Base-by-base conservation (phyloP, 345 rosid genomes). In the Brassica juncea region DNA sequence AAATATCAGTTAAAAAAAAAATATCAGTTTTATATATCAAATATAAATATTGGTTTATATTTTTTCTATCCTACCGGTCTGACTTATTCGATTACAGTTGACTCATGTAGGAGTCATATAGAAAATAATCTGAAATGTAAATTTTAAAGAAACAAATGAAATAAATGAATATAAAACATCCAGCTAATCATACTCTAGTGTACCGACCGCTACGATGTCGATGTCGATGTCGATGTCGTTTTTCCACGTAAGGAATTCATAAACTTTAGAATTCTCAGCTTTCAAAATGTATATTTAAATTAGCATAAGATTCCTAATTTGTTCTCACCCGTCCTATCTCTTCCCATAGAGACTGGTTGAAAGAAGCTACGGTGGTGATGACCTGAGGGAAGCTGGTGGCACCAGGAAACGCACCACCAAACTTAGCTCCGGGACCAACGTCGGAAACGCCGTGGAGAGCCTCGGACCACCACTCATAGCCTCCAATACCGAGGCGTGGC, bases 401-500 rank as follows among this genome's bases (percentile, higher is more conserved):
- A 0, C 83, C 88, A 0, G 88, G 91, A 70, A 91, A 88, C 16
- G 83, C 81, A 30, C 97, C 94, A 35, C 90, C 89, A 35, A 95
- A 91, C 83, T 78, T 89, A 21, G 87, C 37, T 2, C 98, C 98
- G 0, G 87, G 98, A 15, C 98, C 98, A 0, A 85, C 88, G 72
- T 90, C 82, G 19, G 99, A 87, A 44, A 95, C 89, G 0, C 99
- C 99, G 4, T 95, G 99, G 12, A 95, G 92, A 0, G 99, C 99
- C 85, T 93, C 99, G 0, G 96, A 89, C 99, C 99, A 95, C 99
- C 99, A 95, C 87, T 95, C 93, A 72, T 95, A 95, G 1, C 91
- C 91, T 25, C 84, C 92, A 59, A 95, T 86, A 34, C 97, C 98
- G 5, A 95, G 87, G 32, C 99, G 84, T 2, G 98, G 98, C 77